Conservation (phyloP, 345 rosid species). For the Corchorus olitorius region DNA sequence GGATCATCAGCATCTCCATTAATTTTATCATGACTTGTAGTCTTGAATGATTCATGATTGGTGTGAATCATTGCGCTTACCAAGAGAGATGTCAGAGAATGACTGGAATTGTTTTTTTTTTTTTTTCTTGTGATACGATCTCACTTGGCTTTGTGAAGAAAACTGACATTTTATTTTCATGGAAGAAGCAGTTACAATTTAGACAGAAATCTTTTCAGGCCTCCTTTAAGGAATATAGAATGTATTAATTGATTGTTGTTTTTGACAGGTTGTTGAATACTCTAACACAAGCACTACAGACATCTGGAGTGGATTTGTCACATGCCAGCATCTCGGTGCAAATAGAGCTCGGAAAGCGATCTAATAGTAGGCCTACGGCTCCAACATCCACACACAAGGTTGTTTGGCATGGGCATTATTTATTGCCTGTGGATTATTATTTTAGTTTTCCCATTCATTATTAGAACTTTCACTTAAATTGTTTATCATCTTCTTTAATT, state of each 20-base stretch:
- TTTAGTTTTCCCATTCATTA: not conserved
- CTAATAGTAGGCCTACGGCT: constrained; percentile 20
- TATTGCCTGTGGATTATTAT: not conserved
- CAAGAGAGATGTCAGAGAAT: not conserved
- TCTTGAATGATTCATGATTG: not conserved
- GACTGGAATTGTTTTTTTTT: not conserved
- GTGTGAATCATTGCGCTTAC: not conserved
- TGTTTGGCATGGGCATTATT: not conserved
- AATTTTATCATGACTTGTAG: too few relatives aligned
- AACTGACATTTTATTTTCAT: too few relatives aligned
- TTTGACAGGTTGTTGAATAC: constrained; percentile 71
- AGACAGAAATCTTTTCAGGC: not conserved
- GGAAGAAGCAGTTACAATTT: not conserved
- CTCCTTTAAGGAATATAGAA: not conserved
- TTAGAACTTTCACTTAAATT: not conserved
- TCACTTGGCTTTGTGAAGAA: not conserved
- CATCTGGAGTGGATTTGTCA: constrained; percentile 87
- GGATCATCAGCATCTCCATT: too few relatives aligned
- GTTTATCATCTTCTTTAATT: not conserved
- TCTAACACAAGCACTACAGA: constrained; percentile 75
- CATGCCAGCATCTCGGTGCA: constrained; percentile 87
- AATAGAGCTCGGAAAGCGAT: constrained; percentile 79
- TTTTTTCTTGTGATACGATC: not conserved
- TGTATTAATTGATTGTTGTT: not conserved
- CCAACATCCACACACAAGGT: constrained; percentile 42